Percentiles rank a stretch among this genome's conserved stretches.
Conservation (phyloP, 257 asterid genomes). For the Nyctanthes arbortristis region DNA sequence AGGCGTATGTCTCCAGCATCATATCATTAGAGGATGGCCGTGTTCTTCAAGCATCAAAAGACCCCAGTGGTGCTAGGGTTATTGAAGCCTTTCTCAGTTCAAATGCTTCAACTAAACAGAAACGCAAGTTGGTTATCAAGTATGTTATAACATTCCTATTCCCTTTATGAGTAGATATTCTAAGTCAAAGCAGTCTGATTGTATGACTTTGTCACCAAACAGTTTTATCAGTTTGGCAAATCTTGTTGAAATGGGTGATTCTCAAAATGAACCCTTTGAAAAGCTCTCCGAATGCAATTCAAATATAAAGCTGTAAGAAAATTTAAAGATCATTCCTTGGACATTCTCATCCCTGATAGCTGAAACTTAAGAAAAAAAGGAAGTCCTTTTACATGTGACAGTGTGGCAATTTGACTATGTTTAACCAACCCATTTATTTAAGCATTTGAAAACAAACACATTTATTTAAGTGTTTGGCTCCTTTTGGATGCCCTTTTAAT, state of each 20-base stretch:
- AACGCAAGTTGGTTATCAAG: conserved; percentile 71
- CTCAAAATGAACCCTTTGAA: conserved; percentile 2
- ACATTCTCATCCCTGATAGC: neutral
- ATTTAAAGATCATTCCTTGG: neutral
- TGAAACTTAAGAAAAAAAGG: too few relatives aligned
- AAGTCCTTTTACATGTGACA: too few relatives aligned
- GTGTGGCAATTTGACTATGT: conserved; percentile 1
- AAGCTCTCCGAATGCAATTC: neutral
- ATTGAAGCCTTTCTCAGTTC: conserved; percentile 87
- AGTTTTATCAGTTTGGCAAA: neutral
- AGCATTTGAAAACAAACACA: too few relatives aligned
- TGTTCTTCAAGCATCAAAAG: conserved; percentile 67
- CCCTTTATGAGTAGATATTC: conserved; percentile 1
- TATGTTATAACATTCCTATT: conserved; percentile 39
- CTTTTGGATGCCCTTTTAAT: neutral
- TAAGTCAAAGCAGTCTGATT: neutral
- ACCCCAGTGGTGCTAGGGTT: conserved; percentile 84
- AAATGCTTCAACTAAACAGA: conserved; percentile 67
- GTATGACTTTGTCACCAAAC: neutral
- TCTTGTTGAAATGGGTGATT: conserved; percentile 1
- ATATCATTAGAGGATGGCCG: conserved; percentile 66
- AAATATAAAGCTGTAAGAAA: neutral
- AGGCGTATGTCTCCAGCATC: conserved; percentile 64
- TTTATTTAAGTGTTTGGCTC: neutral
- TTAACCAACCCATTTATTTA: neutral